phyloP scores from a whole-genome alignment of 1,284 basidiomycete genomes.

The Tilletia walkeri region DNA sequence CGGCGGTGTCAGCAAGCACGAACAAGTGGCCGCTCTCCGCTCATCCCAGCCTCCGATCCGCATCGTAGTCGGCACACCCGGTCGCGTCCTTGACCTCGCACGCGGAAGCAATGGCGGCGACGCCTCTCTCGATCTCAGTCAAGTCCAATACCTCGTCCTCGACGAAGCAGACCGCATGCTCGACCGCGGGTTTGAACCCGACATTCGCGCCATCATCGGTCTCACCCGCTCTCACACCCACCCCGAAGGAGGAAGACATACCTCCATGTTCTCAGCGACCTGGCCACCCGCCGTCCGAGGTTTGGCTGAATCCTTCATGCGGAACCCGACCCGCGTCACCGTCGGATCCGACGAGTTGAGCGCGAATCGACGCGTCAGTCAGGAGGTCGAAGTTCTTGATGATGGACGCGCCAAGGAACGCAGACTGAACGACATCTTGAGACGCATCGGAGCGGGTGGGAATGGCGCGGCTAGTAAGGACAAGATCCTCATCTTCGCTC shows the following conservation, averaged over 20 bases:
- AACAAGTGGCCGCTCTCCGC: conserved; percentile 68
- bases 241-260: conserved; percentile 42
- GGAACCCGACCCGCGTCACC: conserved; percentile 81
- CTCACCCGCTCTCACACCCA: conserved; percentile 63
- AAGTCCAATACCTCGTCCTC: conserved; percentile 85
- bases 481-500: conserved; percentile 86
- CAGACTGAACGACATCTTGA: conserved; percentile 50
- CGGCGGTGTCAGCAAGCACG: conserved; percentile 84
- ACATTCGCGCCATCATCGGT: conserved; percentile 87
- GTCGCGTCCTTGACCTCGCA: conserved; percentile 84
- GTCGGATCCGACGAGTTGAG: conserved; percentile 93
- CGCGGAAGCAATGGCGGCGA: conserved; percentile 67
- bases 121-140: conserved; percentile 61
- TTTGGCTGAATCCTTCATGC: conserved; percentile 86
- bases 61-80: conserved; percentile 91
- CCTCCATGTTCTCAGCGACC: conserved; percentile 77
- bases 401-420: conserved; percentile 83
- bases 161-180: conserved; percentile 99
- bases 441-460: conserved; percentile 54
- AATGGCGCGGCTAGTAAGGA: conserved; percentile 62
- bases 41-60: conserved; percentile 61
- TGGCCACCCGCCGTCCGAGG: conserved; percentile 96
- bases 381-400: conserved; percentile 82
- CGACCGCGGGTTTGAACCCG: conserved; percentile 98
- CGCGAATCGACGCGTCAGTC: conserved; percentile 83